Conservation (phyloP, 1,139 yeast species). For the Debaryomycetaceae sp. region DNA sequence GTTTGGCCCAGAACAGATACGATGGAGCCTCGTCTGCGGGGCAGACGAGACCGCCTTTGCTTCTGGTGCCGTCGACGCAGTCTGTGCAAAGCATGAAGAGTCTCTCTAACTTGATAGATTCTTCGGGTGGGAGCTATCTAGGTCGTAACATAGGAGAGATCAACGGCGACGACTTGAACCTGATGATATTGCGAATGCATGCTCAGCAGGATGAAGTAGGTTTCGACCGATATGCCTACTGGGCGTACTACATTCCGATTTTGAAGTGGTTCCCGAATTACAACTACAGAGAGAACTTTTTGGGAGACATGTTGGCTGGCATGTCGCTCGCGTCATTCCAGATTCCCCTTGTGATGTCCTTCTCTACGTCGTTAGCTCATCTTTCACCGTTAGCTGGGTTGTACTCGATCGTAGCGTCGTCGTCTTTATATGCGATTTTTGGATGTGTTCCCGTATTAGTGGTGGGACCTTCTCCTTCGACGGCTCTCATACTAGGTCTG, state of each 20-base stretch:
- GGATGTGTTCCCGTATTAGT: slow-evolving; percentile 32
- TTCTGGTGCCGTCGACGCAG: slow-evolving; percentile 24
- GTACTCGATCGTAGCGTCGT: slow-evolving; percentile 26
- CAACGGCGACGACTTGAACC: slow-evolving; percentile 1
- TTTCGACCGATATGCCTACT: slow-evolving; percentile 23
- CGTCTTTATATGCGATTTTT: slow-evolving; percentile 24
- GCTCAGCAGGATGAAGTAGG: not conserved
- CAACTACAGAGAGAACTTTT: slow-evolving; percentile 8
- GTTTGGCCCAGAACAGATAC: not conserved
- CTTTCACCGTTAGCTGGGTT: slow-evolving; percentile 30
- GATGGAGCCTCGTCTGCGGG: not conserved
- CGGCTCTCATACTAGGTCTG: slow-evolving; percentile 31
- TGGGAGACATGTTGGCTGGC: slow-evolving; percentile 34
- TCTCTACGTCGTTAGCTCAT: slow-evolving; percentile 30
- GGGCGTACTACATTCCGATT: slow-evolving; percentile 31
- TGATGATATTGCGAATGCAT: not conserved
- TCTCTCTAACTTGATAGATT: slow-evolving; percentile 15
- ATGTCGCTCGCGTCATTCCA: slow-evolving; percentile 31
- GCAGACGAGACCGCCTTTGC: slow-evolving; percentile 20
- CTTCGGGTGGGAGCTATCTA: slow-evolving; percentile 14
- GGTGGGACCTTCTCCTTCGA: slow-evolving; percentile 35
- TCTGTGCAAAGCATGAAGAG: slow-evolving; percentile 19
- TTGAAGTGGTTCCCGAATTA: slow-evolving; percentile 31
- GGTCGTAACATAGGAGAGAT: slow-evolving; percentile 1
- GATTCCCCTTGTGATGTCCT: slow-evolving; percentile 34